These are phyloP conservation scores for Cyathus striatus DNA, from an alignment of 768 basidiomycete species.

Conservation along the genomic window DNA sequence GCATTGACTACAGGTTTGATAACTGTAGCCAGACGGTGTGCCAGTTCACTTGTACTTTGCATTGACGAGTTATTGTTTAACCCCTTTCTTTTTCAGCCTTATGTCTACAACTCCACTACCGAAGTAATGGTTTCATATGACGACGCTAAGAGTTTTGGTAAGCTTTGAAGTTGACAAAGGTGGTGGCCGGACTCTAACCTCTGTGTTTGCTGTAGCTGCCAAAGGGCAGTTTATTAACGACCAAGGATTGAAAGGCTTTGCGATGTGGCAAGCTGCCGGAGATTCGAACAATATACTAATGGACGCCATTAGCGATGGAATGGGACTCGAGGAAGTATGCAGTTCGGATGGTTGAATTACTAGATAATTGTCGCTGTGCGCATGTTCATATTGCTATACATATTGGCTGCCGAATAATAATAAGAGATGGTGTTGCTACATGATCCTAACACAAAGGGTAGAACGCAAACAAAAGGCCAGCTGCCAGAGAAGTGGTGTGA, in stretches of 20 bases:
- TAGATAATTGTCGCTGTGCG: neutral
- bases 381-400: neutral
- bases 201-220: slow-evolving; percentile 22
- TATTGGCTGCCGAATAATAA: neutral
- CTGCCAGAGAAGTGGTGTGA: too few species aligned
- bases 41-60: slow-evolving; percentile 1
- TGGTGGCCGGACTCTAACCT: neutral
- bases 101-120: slow-evolving; percentile 51
- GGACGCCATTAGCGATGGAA: slow-evolving; percentile 41
- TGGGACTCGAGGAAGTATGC: slow-evolving; percentile 23
- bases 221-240: slow-evolving; percentile 60
- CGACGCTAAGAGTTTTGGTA: slow-evolving; percentile 53
- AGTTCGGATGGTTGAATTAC: neutral
- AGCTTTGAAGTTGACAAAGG: slow-evolving; percentile 1
- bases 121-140: slow-evolving; percentile 67
- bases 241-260: slow-evolving; percentile 51
- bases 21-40: slow-evolving; percentile 70
- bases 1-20: slow-evolving; percentile 56
- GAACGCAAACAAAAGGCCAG: too few species aligned
- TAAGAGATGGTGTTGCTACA: too few species aligned
- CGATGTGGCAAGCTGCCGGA: slow-evolving; percentile 63
- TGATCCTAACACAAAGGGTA: too few species aligned
- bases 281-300: slow-evolving; percentile 57
- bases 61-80: neutral
- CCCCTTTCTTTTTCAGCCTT: slow-evolving; percentile 39